Base-by-base conservation (phyloP, 2,329 filamentous ascomycete species). In the Exophiala viscosa region DNA sequence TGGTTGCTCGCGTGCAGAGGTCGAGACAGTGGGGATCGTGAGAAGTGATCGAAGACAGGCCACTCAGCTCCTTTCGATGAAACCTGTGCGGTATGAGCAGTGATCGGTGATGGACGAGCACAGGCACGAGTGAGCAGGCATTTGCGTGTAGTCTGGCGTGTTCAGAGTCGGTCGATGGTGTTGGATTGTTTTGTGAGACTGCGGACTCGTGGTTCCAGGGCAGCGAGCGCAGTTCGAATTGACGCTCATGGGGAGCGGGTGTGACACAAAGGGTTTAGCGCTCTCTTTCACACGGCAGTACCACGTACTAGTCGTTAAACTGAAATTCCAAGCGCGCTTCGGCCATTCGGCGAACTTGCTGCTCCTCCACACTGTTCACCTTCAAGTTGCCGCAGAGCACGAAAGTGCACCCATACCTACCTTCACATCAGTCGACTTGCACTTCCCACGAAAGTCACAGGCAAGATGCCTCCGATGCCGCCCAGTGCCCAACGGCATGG, bases 401-500 rank as follows among this genome's bases (percentile, higher is more conserved):
- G 33, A 3, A 45, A 34, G 31, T 45, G 28, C 43, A 34, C 10
- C 48, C 34, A 40, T 28, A 20, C 20, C 34, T 18, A 11, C 20
- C n/a, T 50, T 40, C 23, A 28, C 8, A 28, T 36, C 14, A n/a
- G 6, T 36, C 11, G 34, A 13, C 14, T 36, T 36, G 34, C 14
- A 5, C 10, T 36, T 10, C 11, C 11, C 14, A 13, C 11, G 34
- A 15, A 5, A 36, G 34, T 13, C 5, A 5, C 1, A 18, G 15
- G 44, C 58, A 60, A 57, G 8, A 67, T 66, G 65, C 65, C 65
- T 52, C 62, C 63, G 18, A 65, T 67, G 46, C 65, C 65, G 50
- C 43, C 55, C 28, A 53, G 55, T 48, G 59, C 58, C 18, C 60
- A 62, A 41, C 39, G 55, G 33, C 73, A 72, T 60, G 85, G 82